phyloP scores from a whole-genome alignment of 768 basidiomycete species.

The Calocybe gangraenosa region DNA sequence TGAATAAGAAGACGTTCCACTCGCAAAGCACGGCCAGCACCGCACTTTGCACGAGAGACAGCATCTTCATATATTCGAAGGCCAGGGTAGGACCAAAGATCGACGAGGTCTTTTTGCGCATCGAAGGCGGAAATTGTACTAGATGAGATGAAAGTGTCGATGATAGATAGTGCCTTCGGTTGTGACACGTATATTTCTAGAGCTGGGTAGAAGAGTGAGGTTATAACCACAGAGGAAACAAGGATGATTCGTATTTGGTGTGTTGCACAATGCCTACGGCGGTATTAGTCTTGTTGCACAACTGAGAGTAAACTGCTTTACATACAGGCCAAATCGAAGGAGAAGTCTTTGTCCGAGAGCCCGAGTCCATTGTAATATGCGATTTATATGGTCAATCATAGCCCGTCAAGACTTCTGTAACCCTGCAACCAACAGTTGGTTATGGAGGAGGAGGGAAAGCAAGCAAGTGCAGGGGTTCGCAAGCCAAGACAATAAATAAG shows the following conservation, averaged over 20 bases:
- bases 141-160: slow-evolving; percentile 56
- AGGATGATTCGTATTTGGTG: slow-evolving; percentile 89
- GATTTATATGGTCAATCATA: slow-evolving; percentile 18
- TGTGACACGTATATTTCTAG: slow-evolving; percentile 77
- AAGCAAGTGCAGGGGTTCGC: slow-evolving; percentile 5
- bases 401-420: slow-evolving; percentile 1
- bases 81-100: slow-evolving; percentile 66
- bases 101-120: slow-evolving; percentile 59
- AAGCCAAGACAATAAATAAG: slow-evolving; percentile 10
- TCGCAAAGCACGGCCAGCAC: slow-evolving; percentile 63
- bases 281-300: background rate
- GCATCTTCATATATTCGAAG: slow-evolving; percentile 69
- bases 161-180: slow-evolving; percentile 58
- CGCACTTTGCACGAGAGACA: slow-evolving; percentile 67
- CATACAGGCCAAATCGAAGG: slow-evolving; percentile 78
- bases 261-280: slow-evolving; percentile 75
- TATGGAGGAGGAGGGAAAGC: slow-evolving; percentile 1
- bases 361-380: slow-evolving; percentile 34
- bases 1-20: slow-evolving; percentile 75
- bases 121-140: slow-evolving; percentile 49
- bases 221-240: slow-evolving; percentile 83
- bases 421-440: background rate
- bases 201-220: slow-evolving; percentile 88
- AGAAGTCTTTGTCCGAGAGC: slow-evolving; percentile 49
- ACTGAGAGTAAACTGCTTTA: background rate